These are phyloP conservation scores for Grammothele lineata DNA, from an alignment of 768 basidiomycete genomes.

Conservation along the genomic window DNA sequence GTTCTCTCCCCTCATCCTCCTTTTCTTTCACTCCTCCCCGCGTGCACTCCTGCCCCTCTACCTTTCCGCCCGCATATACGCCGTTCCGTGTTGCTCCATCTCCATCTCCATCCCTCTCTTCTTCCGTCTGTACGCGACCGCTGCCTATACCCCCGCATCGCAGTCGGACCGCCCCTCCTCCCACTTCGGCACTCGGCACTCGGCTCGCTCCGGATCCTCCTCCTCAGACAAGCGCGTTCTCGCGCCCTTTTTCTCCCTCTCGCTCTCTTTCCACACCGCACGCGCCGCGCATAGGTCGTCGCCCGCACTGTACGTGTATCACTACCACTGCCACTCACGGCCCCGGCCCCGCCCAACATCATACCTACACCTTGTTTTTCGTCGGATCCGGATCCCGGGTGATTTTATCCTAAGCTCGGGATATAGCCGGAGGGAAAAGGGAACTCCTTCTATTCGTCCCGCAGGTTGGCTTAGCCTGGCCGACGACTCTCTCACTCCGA, in stretches of 20 bases:
- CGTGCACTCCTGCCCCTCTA: too few relatives aligned
- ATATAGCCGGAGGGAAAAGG: too few relatives aligned
- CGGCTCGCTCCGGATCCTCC: not conserved
- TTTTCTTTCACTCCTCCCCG: too few relatives aligned
- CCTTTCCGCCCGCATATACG: too few relatives aligned
- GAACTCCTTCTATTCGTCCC: constrained; percentile 4
- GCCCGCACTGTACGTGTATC: constrained; percentile 11
- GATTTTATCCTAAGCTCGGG: too few relatives aligned
- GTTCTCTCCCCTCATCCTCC: not conserved
- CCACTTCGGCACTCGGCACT: not conserved
- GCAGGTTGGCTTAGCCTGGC: constrained; percentile 6
- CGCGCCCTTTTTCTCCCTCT: not conserved
- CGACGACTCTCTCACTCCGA: not conserved
- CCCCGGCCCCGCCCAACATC: too few relatives aligned
- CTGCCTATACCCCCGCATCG: constrained; percentile 16
- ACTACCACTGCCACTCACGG: constrained; percentile 1
- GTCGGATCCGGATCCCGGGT: too few relatives aligned
- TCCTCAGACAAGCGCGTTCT: not conserved
- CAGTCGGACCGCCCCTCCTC: constrained; percentile 6
- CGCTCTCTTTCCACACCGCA: not conserved
- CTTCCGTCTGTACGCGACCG: constrained; percentile 10
- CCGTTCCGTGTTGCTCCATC: too few relatives aligned
- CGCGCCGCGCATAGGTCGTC: not conserved
- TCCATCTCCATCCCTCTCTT: not conserved
- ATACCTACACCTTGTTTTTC: too few relatives aligned